Conservation (phyloP, 352 stramenopile genomes). For the Phytophthora sp. region DNA sequence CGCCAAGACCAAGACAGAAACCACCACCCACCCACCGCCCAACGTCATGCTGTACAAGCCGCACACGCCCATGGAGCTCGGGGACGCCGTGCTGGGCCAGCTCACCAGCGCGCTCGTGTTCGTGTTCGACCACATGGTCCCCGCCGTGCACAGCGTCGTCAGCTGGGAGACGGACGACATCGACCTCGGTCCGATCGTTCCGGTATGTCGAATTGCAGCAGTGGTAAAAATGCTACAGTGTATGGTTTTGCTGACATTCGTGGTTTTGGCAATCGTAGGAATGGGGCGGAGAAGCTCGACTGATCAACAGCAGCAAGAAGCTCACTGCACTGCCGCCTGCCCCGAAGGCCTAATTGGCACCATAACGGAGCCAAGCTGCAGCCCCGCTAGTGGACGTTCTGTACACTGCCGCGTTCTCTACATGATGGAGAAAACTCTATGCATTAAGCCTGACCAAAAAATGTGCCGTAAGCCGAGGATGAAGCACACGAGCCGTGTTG, state of each 20-base stretch:
- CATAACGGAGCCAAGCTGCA: neutral
- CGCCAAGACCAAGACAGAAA: slow-evolving; percentile 10
- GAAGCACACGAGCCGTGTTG: too few relatives aligned
- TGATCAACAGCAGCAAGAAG: slow-evolving; percentile 1
- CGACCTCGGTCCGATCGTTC: slow-evolving; percentile 39
- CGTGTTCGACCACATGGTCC: slow-evolving; percentile 51
- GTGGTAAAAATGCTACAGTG: neutral
- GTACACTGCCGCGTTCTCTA: too few relatives aligned
- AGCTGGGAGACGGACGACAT: slow-evolving; percentile 46
- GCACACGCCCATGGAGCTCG: slow-evolving; percentile 39
- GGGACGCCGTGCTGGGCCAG: slow-evolving; percentile 45
- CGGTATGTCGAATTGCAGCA: slow-evolving; percentile 9
- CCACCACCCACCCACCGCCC: neutral
- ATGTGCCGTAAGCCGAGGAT: too few relatives aligned
- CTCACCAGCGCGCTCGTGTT: slow-evolving; percentile 39
- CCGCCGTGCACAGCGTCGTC: slow-evolving; percentile 48
- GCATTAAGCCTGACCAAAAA: too few relatives aligned
- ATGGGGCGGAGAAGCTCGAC: neutral
- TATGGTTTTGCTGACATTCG: neutral
- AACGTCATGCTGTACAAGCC: slow-evolving; percentile 35
- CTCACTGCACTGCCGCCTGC: neutral
- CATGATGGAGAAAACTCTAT: too few relatives aligned
- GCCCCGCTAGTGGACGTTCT: neutral
- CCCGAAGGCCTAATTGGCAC: neutral
- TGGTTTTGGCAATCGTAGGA: slow-evolving; percentile 14